Evolutionary conservation across 305 asterid species (phyloP), one percentile per base, ranked within the genome.

Genomic region (Fraxinus floribunda): DNA sequence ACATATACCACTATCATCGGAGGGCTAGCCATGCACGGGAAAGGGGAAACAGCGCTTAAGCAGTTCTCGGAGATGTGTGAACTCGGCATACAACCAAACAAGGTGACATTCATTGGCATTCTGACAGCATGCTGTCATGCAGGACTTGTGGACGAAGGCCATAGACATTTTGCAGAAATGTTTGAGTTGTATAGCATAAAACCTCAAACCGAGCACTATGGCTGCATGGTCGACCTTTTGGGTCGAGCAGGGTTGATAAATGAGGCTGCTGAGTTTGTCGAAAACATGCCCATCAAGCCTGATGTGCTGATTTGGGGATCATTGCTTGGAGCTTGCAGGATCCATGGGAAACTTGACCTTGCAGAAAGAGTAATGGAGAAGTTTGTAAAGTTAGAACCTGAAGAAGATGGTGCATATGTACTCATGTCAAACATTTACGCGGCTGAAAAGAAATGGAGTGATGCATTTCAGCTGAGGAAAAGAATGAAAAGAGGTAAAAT

Each of bases 361-460:
- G 88, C 88, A 36, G 87, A 88, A 79, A 82, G 75, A n/a, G 80
- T 83, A 70, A 79, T 86, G 49, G 26, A 71, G 32, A 87, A 76
- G 72, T 81, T 87, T 75, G 82, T 84, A 32, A 66, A 34, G 73
- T 15, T 44, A 8, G 89, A 82, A 80, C 81, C 81, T n/a, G 82
- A 77, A 29, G 71, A 84, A 75, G 86, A 85, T 34, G 89, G 90
- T 36, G 78, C 86, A 5, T 78, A 74, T 38, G 72, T 82, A 46
- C 86, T 87, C 32, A 85, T 89, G 91, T 83, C 90, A 64, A 89
- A 89, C 71, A 87, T 88, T 35, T 89, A 89, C 77, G 84, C 89
- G 32, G 82, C 90, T 1, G 85, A 78, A 29, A 82, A 81, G 83
- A 87, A 89, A 75, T 79, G 87, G 84, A 84, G 71, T 76, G 82